Evolutionary conservation across 176 grass and related monocot species (phyloP).

Genomic region (Hordeum vulgare): MorexV3_pseudomolecules_assembly NC_058524.1:270068436-270068935

Average conservation of each 20-base stretch:
- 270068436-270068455: slow-evolving; percentile 45
- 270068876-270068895: slow-evolving; percentile 73
- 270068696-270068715: slow-evolving; percentile 74
- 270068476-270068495: slow-evolving; percentile 59
- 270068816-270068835: slow-evolving; percentile 74
- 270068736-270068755: slow-evolving; percentile 76
- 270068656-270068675: slow-evolving; percentile 49
- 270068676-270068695: slow-evolving; percentile 55
- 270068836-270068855: slow-evolving; percentile 69
- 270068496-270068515: slow-evolving; percentile 68
- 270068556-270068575: slow-evolving; percentile 72
- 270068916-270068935: slow-evolving; percentile 55
- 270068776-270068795: slow-evolving; percentile 45
- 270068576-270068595: slow-evolving; percentile 68
- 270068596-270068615: slow-evolving; percentile 61
- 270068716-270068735: slow-evolving; percentile 61
- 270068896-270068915: slow-evolving; percentile 34
- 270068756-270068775: slow-evolving; percentile 65
- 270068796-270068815: slow-evolving; percentile 55
- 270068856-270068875: slow-evolving; percentile 68
- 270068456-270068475: slow-evolving; percentile 61
- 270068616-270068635: slow-evolving; percentile 46
- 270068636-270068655: slow-evolving; percentile 53
- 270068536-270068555: slow-evolving; percentile 59
- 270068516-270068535: slow-evolving; percentile 56